Conservation (phyloP, 305 asterid species). For the Fraxinus albicans region DNA sequence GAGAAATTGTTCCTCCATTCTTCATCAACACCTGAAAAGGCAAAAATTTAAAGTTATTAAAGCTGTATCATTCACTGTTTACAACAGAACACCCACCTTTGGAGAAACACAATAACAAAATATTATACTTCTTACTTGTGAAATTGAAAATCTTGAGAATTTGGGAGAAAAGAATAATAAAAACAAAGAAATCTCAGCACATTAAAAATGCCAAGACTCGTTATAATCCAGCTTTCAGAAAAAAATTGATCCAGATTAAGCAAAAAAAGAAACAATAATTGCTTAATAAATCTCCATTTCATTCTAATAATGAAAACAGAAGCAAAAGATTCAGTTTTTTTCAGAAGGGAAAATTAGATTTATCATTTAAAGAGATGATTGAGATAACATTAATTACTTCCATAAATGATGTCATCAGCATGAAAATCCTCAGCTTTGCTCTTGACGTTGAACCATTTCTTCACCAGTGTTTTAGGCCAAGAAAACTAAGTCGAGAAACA, state of each 20-base stretch:
- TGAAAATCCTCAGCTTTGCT: constrained; percentile 82
- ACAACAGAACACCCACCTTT: constrained; percentile 49
- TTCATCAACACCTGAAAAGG: constrained; percentile 91
- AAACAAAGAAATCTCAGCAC: constrained; percentile 38
- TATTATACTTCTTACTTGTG: constrained; percentile 51
- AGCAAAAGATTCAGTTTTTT: background rate
- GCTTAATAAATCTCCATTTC: background rate
- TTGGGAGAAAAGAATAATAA: constrained; percentile 24
- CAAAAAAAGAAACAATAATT: background rate
- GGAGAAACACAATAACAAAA: constrained; percentile 26
- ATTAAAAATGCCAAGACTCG: constrained; percentile 24
- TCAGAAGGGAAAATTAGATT: constrained; percentile 3
- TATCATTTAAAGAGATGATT: constrained; percentile 21
- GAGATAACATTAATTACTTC: constrained; percentile 41
- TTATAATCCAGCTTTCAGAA: constrained; percentile 22
- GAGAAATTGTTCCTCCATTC: constrained; percentile 81
- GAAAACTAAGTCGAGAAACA: constrained; percentile 49
- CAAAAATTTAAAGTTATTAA: constrained; percentile 45
- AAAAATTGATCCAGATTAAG: constrained; percentile 23
- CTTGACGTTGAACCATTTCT: constrained; percentile 90
- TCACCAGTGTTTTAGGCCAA: constrained; percentile 85
- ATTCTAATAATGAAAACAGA: background rate
- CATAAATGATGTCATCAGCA: constrained; percentile 69
- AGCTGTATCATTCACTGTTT: constrained; percentile 49
- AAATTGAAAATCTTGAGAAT: constrained; percentile 38